These are phyloP conservation scores for Cicer bijugum DNA, from an alignment of 306 rosid genomes.

Conservation along the genomic window DNA sequence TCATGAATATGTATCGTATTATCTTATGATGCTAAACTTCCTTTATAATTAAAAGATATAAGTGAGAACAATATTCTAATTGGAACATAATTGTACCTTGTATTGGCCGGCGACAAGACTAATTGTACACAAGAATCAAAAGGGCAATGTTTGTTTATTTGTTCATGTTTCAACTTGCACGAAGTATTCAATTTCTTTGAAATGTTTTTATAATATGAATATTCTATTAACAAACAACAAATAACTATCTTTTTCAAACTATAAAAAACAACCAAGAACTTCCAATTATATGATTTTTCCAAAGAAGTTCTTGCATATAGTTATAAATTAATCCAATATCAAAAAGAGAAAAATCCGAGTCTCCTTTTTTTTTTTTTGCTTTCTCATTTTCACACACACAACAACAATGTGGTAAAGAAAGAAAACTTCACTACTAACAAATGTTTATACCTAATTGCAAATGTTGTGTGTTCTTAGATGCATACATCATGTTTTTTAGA, in stretches of 20 bases:
- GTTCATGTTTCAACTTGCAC: conserved; percentile 36
- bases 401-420: neutral
- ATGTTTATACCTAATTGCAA: conserved; percentile 11
- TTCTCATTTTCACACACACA: neutral
- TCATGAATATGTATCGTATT: too few relatives aligned
- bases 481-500: conserved; percentile 36
- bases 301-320: conserved; percentile 11
- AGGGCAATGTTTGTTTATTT: conserved; percentile 1
- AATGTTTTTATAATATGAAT: neutral
- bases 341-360: neutral
- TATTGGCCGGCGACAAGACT: conserved; percentile 51
- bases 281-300: conserved; percentile 31
- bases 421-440: neutral
- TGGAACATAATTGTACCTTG: conserved; percentile 2
- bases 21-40: too few relatives aligned
- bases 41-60: too few relatives aligned
- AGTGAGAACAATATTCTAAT: conserved; percentile 8
- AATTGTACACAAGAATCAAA: conserved; percentile 9
- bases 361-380: neutral
- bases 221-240: conserved; percentile 27
- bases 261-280: conserved; percentile 4
- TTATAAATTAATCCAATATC: neutral
- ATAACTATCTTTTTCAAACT: neutral
- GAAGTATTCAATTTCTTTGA: conserved; percentile 43
- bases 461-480: conserved; percentile 28